phyloP scores from a whole-genome alignment of 805 yeast species.

The Spathaspora passalidarum region DNA sequence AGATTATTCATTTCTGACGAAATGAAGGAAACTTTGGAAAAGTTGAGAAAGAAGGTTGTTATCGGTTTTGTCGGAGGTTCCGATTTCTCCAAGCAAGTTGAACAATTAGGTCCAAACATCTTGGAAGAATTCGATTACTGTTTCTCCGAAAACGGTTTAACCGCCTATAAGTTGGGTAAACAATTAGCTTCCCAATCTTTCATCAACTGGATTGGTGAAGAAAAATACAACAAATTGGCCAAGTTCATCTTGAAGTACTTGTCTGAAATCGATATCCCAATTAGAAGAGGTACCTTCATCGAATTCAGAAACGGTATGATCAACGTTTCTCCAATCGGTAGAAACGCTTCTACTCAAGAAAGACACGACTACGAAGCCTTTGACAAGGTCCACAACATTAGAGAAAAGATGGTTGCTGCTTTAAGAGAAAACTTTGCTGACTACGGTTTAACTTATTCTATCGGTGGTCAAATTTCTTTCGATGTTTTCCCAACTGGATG shows the following conservation, averaged over 20 bases:
- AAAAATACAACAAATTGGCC: constrained; percentile 84
- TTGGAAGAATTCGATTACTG: constrained; percentile 87
- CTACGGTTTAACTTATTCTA: constrained; percentile 86
- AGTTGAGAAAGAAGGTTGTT: constrained; percentile 86
- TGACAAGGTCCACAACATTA: constrained; percentile 76
- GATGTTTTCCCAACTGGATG: constrained; percentile 99
- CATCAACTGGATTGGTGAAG: constrained; percentile 94
- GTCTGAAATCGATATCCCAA: constrained; percentile 83
- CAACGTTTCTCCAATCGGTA: constrained; percentile 96
- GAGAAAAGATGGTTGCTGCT: constrained; percentile 82
- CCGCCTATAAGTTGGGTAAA: constrained; percentile 91
- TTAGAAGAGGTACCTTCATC: constrained; percentile 97
- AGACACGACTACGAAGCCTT: constrained; percentile 87
- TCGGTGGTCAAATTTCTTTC: constrained; percentile 98
- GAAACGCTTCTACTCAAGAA: constrained; percentile 94
- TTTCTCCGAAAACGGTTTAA: constrained; percentile 95
- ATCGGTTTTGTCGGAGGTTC: constrained; percentile 98
- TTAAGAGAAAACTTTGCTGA: constrained; percentile 81
- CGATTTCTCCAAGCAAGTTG: constrained; percentile 89
- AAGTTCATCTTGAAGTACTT: constrained; percentile 84
- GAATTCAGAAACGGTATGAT: constrained; percentile 99
- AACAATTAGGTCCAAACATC: constrained; percentile 84
- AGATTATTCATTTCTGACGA: constrained; percentile 77
- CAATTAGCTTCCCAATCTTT: constrained; percentile 90
- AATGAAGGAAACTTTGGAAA: constrained; percentile 65